These are phyloP conservation scores for Hypoxylon sp. DNA, from an alignment of 2,329 filamentous ascomycete species.

Conservation along the genomic window DNA sequence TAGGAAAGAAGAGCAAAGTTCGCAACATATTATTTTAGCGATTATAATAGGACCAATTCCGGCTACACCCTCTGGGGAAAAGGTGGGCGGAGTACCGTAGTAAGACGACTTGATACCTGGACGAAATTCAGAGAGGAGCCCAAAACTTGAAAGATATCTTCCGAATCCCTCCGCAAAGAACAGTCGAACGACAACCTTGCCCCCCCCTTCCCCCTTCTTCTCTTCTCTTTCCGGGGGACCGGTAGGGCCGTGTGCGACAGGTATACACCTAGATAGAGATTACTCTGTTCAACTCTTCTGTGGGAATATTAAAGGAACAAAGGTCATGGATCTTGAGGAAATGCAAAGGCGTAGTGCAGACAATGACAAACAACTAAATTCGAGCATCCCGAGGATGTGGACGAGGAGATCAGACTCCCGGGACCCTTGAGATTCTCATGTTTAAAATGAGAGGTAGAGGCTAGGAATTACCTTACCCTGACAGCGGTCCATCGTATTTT, in stretches of 20 bases:
- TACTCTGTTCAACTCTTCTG: not conserved
- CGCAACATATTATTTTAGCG: slow-evolving; percentile 15
- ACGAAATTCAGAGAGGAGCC: slow-evolving; percentile 14
- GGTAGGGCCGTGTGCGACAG: slow-evolving; percentile 29
- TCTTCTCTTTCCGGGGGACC: not conserved
- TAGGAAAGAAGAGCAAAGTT: slow-evolving; percentile 7
- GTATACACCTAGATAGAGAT: slow-evolving; percentile 10
- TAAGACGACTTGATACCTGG: slow-evolving; percentile 26
- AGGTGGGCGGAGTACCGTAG: slow-evolving; percentile 34
- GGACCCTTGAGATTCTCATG: slow-evolving; percentile 35
- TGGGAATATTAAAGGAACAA: slow-evolving; percentile 7
- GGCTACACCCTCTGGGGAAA: slow-evolving; percentile 16
- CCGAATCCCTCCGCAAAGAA: slow-evolving; percentile 38
- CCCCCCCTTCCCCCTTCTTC: not conserved
- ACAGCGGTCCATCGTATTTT: slow-evolving; percentile 43
- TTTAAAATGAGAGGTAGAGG: slow-evolving; percentile 30
- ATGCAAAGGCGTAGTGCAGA: slow-evolving; percentile 7
- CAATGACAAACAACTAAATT: slow-evolving; percentile 16
- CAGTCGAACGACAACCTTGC: slow-evolving; percentile 33
- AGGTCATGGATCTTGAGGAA: not conserved
- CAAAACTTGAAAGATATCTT: slow-evolving; percentile 39
- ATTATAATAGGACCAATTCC: slow-evolving; percentile 18
- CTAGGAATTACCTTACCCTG: slow-evolving; percentile 38
- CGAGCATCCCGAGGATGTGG: slow-evolving; percentile 32
- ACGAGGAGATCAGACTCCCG: slow-evolving; percentile 23